Evolutionary conservation across 176 grass and related monocot genomes (phyloP).

Genomic region (Phoenix roebelenii): DNA sequence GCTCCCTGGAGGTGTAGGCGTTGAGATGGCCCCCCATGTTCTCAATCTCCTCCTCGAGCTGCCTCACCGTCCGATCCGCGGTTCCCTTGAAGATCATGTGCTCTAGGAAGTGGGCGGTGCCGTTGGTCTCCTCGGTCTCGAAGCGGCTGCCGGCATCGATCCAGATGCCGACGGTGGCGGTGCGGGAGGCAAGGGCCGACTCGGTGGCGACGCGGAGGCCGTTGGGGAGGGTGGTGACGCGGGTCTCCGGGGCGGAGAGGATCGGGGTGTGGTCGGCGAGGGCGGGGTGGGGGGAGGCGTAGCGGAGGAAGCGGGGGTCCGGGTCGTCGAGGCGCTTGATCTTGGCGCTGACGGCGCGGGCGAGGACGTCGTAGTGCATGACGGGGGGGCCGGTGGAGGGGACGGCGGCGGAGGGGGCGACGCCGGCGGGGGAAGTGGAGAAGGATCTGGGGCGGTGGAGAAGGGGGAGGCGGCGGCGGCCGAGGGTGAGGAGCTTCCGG

Average conservation of each 20-base stretch:
- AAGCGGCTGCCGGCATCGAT: constrained; percentile 93
- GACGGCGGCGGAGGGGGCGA: constrained; percentile 16
- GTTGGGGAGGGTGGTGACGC: constrained; percentile 73
- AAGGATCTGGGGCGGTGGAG: background rate
- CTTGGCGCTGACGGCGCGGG: constrained; percentile 47
- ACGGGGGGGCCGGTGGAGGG: constrained; percentile 30
- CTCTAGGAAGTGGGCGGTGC: constrained; percentile 95
- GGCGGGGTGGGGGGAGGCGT: constrained; percentile 63
- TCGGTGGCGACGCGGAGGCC: constrained; percentile 90
- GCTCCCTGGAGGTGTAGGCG: constrained; percentile 92
- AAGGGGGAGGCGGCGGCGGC: constrained; percentile 25
- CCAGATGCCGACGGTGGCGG: constrained; percentile 91
- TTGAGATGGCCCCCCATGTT: constrained; percentile 92
- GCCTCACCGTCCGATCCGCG: constrained; percentile 35
- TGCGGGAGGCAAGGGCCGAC: constrained; percentile 53
- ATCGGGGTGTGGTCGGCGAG: constrained; percentile 66
- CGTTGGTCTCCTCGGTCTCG: constrained; percentile 59
- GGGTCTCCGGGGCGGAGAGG: constrained; percentile 71
- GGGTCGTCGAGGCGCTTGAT: constrained; percentile 68
- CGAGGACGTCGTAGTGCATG: constrained; percentile 66
- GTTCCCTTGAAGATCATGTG: constrained; percentile 99
- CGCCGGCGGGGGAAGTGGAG: constrained; percentile 17
- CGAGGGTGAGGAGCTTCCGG: constrained; percentile 55
- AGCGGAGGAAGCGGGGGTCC: constrained; percentile 93
- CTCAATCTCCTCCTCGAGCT: constrained; percentile 94